Evolutionary conservation across 495 filamentous ascomycete species (phyloP).

Genomic region (Penicillium nucicola): DNA sequence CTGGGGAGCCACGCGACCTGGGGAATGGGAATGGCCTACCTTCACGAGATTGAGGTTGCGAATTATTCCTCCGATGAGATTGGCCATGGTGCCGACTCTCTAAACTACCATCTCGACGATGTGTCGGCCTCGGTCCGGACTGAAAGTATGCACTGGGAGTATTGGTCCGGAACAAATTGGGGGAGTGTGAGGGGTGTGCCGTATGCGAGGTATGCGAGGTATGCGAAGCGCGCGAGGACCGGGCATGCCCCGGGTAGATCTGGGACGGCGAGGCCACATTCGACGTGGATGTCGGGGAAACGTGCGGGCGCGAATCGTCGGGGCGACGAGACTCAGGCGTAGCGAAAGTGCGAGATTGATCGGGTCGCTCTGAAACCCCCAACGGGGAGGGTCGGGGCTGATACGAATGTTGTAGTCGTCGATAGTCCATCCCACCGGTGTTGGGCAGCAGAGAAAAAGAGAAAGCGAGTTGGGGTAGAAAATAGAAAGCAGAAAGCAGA

Average conservation of each 20-base stretch:
- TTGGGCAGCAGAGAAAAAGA: slow-evolving; percentile 1
- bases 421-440: slow-evolving; percentile 1
- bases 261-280: slow-evolving; percentile 12
- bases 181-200: too few relatives aligned
- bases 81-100: slow-evolving; percentile 20
- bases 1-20: slow-evolving; percentile 13
- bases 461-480: too few relatives aligned
- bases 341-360: slow-evolving; percentile 2
- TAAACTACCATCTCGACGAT: slow-evolving; percentile 23
- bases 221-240: slow-evolving; percentile 2
- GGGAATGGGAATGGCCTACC: slow-evolving; percentile 21
- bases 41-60: slow-evolving; percentile 29
- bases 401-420: slow-evolving; percentile 5
- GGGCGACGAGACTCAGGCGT: slow-evolving; percentile 17
- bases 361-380: slow-evolving; percentile 1
- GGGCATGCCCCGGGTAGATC: slow-evolving; percentile 4
- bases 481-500: too few relatives aligned
- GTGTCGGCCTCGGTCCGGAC: slow-evolving; percentile 12
- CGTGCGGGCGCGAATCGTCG: slow-evolving; percentile 27
- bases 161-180: slow-evolving; percentile 11
- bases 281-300: slow-evolving; percentile 16
- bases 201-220: slow-evolving; percentile 10
- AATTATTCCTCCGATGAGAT: slow-evolving; percentile 21
- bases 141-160: slow-evolving; percentile 19
- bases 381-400: slow-evolving; percentile 5